Evolutionary conservation across 768 basidiomycete species (phyloP), one percentile per base, ranked within the genome.

Genomic region (Lactarius akahatsu): DNA sequence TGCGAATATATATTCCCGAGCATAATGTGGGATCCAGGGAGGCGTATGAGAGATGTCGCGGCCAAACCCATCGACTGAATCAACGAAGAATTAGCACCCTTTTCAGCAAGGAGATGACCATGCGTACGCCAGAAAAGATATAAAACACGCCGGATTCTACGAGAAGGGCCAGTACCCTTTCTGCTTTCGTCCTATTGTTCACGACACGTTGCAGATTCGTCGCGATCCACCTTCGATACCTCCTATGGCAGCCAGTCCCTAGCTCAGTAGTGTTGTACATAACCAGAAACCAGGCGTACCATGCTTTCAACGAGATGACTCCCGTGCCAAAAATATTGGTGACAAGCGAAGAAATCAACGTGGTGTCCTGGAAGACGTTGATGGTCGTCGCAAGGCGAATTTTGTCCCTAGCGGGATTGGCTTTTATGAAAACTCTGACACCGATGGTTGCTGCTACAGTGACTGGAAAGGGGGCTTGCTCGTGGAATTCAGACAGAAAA

Each of bases 331-430:
- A 7, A 28, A 38, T 16, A 13, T 58, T 58, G 0, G 36, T 40
- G 57, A 58, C 16, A 8, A 58, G 57, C n/a, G 57, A 58, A 26
- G 23, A 58, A 15, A 58, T 40, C 0, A 58, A 34, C 9, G 32
- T 40, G 57, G 13, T 40, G n/a, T n/a, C 36, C 11, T 58, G 57
- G 38, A 58, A 58, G 34, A 58, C 7, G 57, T 26, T 20, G 55
- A 32, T 56, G 23, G 30, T 56, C 15, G 6, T 7, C 3, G 55
- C 55, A 2, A 28, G 16, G 28, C 5, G 55, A 18, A 16, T 16
- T 40, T 26, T 26, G 23, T 55, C 52, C 45, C 45, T n/a, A 30
- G 7, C 9, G 15, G 54, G 55, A 5, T 15, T 7, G 15, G 5
- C 1, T 5, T 10, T 32, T 32, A 56, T 56, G 55, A 30, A 26